Evolutionary conservation across 2,329 filamentous ascomycete species (phyloP), one percentile per base, ranked within the genome.

Genomic region (Verticillium zaregamsianum): DNA sequence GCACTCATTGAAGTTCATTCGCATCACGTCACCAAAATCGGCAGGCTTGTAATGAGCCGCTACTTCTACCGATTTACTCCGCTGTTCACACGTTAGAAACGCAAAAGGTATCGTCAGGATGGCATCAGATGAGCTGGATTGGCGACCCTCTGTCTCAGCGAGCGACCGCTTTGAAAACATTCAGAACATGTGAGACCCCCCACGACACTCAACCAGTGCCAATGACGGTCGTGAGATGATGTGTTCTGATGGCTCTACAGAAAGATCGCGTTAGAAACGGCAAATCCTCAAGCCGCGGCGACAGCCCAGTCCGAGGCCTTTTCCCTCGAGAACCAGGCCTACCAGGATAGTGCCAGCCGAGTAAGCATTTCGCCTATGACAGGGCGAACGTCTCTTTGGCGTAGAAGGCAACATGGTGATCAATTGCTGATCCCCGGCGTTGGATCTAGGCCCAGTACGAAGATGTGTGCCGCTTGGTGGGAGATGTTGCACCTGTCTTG

Each of bases 141-240:
- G 86, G 86, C 82, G 77, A 68, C 70, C 71, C 25, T 73, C 74
- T 3, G 72, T 90, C 62, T 81, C 82, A 11, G 86, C 86, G 39
- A 79, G 83, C 14, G 83, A 87, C 59, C 80, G 89, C 61, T 86
- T 89, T 71, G 82, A 84, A 61, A 84, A 81, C 62, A 86, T 91
- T 58, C 81, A 89, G 66, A 82, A 77, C 62, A 78, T 90, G 86
- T 88, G 72, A 78, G 86, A 75, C 9, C 12, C 23, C 14, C 20
- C 33, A n/a, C n/a, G 28, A n/a, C 23, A 9, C 8, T 7, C 4
- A 28, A 11, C 2, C 12, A 14, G 20, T 14, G 3, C 12, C 54
- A 33, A 45, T 28, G 3, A 5, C 28, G 25, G 23, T 37, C 15
- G 23, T 25, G 23, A 23, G 12, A 23, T 14, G 8, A 33, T 45